Evolutionary conservation across 2,329 filamentous ascomycete genomes (phyloP).

Genomic region (Nemania abortiva): DNA sequence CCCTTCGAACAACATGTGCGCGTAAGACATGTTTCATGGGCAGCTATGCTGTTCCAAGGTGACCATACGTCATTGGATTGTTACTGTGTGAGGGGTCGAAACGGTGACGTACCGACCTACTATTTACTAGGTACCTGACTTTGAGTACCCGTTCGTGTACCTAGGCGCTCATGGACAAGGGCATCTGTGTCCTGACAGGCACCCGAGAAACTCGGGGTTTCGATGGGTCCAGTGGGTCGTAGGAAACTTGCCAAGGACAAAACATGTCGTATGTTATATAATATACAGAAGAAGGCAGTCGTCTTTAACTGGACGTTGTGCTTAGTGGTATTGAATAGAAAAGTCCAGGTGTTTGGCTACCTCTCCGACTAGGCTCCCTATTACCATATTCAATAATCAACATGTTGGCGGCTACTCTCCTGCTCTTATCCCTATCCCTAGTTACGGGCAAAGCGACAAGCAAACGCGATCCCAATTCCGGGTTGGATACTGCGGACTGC

Average conservation of each 20-base stretch:
- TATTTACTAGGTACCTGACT: no score
- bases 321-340: not conserved
- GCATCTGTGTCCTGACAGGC: not conserved
- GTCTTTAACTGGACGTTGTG: not conserved
- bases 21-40: not conserved
- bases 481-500: slow-evolving; percentile 20
- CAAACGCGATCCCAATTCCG: not conserved
- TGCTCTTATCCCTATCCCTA: not conserved
- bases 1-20: not conserved
- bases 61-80: no score
- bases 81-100: no score
- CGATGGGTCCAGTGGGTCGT: slow-evolving; percentile 1
- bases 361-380: not conserved
- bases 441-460: not conserved
- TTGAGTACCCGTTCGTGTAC: not conserved
- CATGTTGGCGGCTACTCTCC: slow-evolving; percentile 9
- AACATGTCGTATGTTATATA: not conserved
- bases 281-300: not conserved
- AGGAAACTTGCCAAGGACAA: not conserved
- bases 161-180: not conserved
- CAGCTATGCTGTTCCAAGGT: no score
- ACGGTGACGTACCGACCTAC: no score
- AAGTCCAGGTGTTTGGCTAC: not conserved
- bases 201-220: slow-evolving; percentile 17
- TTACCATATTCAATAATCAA: not conserved